A percentile compares a stretch with the other conserved stretches of the same genome.
Evolutionary conservation across 305 asterid genomes (phyloP).

Genomic region (Solanum hybrid): DNA sequence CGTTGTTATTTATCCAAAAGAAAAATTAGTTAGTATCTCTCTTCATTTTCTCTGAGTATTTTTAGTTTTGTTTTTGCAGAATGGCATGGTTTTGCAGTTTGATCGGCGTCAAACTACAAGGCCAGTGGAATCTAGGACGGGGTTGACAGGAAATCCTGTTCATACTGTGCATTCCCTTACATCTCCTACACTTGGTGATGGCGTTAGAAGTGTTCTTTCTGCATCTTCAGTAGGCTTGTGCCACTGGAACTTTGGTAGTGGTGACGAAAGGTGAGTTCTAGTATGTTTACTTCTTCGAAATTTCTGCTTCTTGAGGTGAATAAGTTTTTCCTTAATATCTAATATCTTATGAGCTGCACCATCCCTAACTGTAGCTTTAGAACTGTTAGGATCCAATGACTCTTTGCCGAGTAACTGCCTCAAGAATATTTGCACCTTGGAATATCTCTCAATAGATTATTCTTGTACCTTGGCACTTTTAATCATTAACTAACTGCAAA

Average conservation of each 20-base stretch:
- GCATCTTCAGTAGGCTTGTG: constrained; percentile 89
- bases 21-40: neutral
- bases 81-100: constrained; percentile 70
- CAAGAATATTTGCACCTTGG: neutral
- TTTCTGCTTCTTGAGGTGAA: neutral
- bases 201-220: constrained; percentile 50
- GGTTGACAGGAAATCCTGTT: constrained; percentile 51
- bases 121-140: constrained; percentile 53
- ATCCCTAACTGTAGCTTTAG: neutral
- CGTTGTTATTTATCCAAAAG: neutral
- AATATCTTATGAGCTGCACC: neutral
- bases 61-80: constrained; percentile 28
- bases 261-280: constrained; percentile 38
- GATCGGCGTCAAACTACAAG: constrained; percentile 61
- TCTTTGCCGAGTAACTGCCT: neutral
- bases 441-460: neutral
- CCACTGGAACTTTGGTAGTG: constrained; percentile 63
- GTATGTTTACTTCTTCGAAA: neutral
- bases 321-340: neutral
- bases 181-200: constrained; percentile 26
- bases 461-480: neutral
- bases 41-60: neutral
- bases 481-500: neutral
- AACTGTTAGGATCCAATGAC: neutral
- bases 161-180: constrained; percentile 58